Evolutionary conservation across 208 protist genomes (phyloP).

Genomic region (Trypanosoma caninum): DNA sequence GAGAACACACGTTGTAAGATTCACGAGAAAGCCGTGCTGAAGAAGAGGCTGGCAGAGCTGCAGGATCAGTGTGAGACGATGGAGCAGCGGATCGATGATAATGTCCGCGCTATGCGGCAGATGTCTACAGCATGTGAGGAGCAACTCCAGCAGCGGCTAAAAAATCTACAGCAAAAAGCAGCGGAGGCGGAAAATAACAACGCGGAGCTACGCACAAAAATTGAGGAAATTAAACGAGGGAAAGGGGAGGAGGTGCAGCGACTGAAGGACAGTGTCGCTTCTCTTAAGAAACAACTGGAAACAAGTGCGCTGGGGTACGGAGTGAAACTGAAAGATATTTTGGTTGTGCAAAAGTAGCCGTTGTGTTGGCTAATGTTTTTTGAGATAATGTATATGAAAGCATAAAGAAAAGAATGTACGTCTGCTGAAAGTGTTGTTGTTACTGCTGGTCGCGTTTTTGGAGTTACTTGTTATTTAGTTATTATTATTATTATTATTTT

Average conservation of each 20-base stretch:
- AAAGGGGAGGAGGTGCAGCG: constrained; percentile 71
- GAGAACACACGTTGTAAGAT: constrained; percentile 60
- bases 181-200: constrained; percentile 67
- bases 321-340: constrained; percentile 83
- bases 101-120: constrained; percentile 55
- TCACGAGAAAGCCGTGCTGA: constrained; percentile 48
- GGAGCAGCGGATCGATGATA: constrained; percentile 46
- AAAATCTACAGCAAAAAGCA: constrained; percentile 62
- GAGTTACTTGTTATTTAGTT: constrained; percentile 1
- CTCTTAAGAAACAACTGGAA: constrained; percentile 80
- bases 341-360: constrained; percentile 42
- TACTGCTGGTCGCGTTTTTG: too few relatives aligned
- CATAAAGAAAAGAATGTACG: background rate
- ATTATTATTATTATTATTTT: background rate
- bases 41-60: constrained; percentile 50
- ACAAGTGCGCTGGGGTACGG: constrained; percentile 88
- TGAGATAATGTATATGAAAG: background rate
- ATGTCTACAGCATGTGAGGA: constrained; percentile 72
- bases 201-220: constrained; percentile 43
- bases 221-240: constrained; percentile 40
- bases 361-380: background rate
- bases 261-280: constrained; percentile 82
- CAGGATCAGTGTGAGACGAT: constrained; percentile 56
- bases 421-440: too few relatives aligned
- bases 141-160: constrained; percentile 73